These are phyloP conservation scores for Talaromyces thailandensis DNA, from an alignment of 495 filamentous ascomycete genomes.

Conservation along the genomic window DNA sequence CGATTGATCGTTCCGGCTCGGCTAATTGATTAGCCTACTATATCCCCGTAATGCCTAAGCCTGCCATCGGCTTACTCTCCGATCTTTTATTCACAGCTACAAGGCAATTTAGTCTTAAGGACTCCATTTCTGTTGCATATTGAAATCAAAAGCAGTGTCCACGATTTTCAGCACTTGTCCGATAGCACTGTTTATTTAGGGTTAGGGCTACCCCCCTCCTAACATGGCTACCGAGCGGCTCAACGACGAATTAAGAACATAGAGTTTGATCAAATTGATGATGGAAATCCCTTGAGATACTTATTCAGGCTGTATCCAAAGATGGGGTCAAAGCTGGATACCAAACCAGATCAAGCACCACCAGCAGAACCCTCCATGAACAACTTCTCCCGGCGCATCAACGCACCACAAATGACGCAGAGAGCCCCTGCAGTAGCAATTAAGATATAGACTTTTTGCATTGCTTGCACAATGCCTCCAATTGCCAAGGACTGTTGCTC, in stretches of 20 bases:
- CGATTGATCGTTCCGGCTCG: not conserved
- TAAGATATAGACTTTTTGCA: not conserved
- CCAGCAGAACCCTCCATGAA: not conserved
- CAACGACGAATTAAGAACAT: not conserved
- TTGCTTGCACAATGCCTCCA: not conserved
- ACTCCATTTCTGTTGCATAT: not conserved
- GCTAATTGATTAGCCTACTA: not conserved
- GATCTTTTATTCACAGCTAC: not conserved
- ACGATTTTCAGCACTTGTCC: not conserved
- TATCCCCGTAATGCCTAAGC: not conserved
- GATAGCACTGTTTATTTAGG: not conserved
- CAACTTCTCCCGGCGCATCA: not conserved
- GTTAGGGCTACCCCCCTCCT: not conserved
- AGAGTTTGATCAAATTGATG: not conserved
- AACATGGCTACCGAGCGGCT: too few species aligned
- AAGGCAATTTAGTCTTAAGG: not conserved
- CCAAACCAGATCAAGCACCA: not conserved
- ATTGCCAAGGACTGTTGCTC: not conserved
- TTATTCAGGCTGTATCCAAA: not conserved
- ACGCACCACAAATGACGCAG: not conserved
- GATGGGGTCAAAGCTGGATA: not conserved
- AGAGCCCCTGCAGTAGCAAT: not conserved
- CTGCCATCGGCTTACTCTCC: not conserved
- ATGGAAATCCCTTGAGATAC: not conserved
- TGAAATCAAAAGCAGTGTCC: not conserved